Evolutionary conservation across 768 basidiomycete genomes (phyloP), one percentile per base, ranked within the genome.

Genomic region (Leccinum disarticulatum): DNA sequence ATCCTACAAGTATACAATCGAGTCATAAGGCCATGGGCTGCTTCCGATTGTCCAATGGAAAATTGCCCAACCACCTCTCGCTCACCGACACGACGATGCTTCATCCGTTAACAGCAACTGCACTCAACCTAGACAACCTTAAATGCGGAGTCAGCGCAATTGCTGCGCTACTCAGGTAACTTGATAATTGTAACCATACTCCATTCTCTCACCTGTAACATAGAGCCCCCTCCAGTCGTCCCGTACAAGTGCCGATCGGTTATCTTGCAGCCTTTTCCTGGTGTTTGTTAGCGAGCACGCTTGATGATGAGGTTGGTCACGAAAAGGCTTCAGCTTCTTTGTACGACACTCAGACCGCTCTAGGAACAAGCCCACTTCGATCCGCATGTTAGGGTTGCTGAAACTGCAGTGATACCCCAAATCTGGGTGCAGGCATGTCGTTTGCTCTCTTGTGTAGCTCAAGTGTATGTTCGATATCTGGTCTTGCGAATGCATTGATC

Each of bases 161-260:
- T 6, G 68, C 71, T 51, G 80, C 83, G 31, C 75, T 92, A 27
- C 66, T 92, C 36, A 77, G 76, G 88, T 89, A 71, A 52, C 19
- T 48, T 43, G 13, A 19, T 56, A 59, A 27, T 41, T 25, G 3
- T 13, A 6, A 36, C 17, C 38, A 36, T 17, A 22, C 15, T 55
- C 30, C 11, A 58, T 36, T 48, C 14, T 56, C 57, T 57, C 38
- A 61, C 53, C 30, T 54, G 28, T 15, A 30, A 5, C 38, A 3
- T 60, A 91, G 88, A 50, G 75, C 85, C 13, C 71, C 79, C 3
- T 77, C 79, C 2, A 77, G 80, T 48, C 83, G 91, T 9, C 84
- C 88, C 17, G 84, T 93, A 0, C 79, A 81, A 61, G 68, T 93
- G 9, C 90, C 92, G 1, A 65, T 90, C n/a, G 91, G 90, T 4